A percentile compares a stretch with the other conserved stretches of the same genome.
phyloP scores from a whole-genome alignment of 306 rosid species.

The Cucumis sativus region Cucumber_9930_V3 NC_026658.2:14519001-14519500 shows the following conservation, averaged over 20 bases:
- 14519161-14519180: no score
- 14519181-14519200: no score
- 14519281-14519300: conserved; percentile 39
- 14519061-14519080: no score
- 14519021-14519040: no score
- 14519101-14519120: no score
- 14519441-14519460: conserved; percentile 83
- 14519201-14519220: background rate
- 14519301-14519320: conserved; percentile 15
- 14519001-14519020: no score
- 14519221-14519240: no score
- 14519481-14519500: background rate
- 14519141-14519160: no score
- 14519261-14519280: conserved; percentile 30
- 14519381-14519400: conserved; percentile 23
- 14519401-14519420: conserved; percentile 58
- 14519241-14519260: conserved; percentile 30
- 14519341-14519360: conserved; percentile 8
- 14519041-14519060: no score
- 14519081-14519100: no score
- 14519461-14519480: conserved; percentile 39
- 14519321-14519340: conserved; percentile 19
- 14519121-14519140: no score
- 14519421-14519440: conserved; percentile 56
- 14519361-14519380: conserved; percentile 24